These are phyloP conservation scores for Mortierella sp. DNA, from an alignment of 371 early-diverging fungal species.

Conservation along the genomic window DNA sequence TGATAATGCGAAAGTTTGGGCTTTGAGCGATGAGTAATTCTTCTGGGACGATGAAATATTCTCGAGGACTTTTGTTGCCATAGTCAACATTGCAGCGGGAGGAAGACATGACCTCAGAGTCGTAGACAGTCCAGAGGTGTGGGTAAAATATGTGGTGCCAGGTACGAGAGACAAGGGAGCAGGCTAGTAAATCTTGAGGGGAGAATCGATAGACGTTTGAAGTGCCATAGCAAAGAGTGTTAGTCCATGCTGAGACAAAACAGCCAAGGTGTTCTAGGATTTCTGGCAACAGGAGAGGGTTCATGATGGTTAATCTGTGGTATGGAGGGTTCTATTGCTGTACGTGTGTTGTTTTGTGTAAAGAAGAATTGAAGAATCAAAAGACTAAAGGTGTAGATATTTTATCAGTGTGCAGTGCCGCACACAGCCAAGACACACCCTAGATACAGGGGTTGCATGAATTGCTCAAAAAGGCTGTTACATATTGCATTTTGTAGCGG, in stretches of 20 bases:
- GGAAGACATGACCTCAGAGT: constrained; percentile 15
- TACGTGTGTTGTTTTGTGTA: neutral
- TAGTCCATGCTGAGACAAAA: constrained; percentile 12
- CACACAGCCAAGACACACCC: no score
- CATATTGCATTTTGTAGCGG: neutral
- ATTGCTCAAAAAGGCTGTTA: no score
- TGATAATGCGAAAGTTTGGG: constrained; percentile 14
- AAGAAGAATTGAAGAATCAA: neutral
- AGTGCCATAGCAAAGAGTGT: neutral
- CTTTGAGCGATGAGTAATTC: constrained; percentile 4
- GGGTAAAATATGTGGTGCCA: constrained; percentile 28
- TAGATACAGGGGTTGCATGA: no score
- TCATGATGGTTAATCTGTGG: neutral
- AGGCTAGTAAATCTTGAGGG: constrained; percentile 11
- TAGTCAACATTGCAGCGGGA: neutral
- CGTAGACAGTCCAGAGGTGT: constrained; percentile 26
- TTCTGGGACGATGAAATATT: constrained; percentile 1
- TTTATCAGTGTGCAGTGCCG: no score
- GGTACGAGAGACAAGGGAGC: constrained; percentile 12
- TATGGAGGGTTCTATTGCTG: no score
- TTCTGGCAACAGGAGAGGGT: constrained; percentile 27
- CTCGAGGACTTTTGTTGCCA: neutral
- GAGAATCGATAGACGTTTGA: neutral
- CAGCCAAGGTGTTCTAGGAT: constrained; percentile 12
- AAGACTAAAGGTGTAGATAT: no score